A percentile compares a stretch with the other conserved stretches of the same genome.
Conservation (phyloP, 768 basidiomycete genomes). For the Lepiota brunneoincarnata region DNA sequence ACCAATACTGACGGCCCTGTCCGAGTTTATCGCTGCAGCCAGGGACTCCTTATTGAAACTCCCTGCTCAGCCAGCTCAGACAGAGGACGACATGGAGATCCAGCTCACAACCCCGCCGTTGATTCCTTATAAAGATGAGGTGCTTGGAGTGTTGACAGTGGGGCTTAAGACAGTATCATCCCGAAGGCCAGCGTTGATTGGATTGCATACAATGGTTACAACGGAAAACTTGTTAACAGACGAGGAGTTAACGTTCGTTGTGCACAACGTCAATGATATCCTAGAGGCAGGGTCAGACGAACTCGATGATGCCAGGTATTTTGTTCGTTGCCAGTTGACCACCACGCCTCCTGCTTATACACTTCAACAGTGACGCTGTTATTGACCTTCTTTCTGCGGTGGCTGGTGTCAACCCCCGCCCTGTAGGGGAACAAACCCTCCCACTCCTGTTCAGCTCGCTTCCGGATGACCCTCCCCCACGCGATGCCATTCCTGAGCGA, state of each 20-base stretch:
- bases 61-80: constrained; percentile 3
- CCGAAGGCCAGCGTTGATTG: constrained; percentile 58
- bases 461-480: constrained; percentile 61
- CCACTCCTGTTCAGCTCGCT: constrained; percentile 77
- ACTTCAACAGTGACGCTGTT: constrained; percentile 46
- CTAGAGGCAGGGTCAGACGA: constrained; percentile 51
- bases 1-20: constrained; percentile 63
- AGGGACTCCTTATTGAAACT: constrained; percentile 35
- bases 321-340: neutral
- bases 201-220: constrained; percentile 63
- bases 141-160: constrained; percentile 61
- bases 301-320: constrained; percentile 54
- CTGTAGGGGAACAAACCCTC: constrained; percentile 72
- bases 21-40: constrained; percentile 58
- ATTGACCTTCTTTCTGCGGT: constrained; percentile 65
- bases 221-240: constrained; percentile 61
- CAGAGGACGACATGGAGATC: constrained; percentile 11
- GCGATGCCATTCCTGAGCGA: constrained; percentile 54
- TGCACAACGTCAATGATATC: constrained; percentile 72
- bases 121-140: constrained; percentile 67
- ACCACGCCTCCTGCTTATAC: neutral
- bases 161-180: constrained; percentile 54
- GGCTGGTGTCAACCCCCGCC: constrained; percentile 53
- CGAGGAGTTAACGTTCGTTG: constrained; percentile 76
- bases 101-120: constrained; percentile 32